Evolutionary conservation across 805 yeast genomes (phyloP), one percentile per base, ranked within the genome.

Genomic region (Grigorovia yakushimaensis): DNA sequence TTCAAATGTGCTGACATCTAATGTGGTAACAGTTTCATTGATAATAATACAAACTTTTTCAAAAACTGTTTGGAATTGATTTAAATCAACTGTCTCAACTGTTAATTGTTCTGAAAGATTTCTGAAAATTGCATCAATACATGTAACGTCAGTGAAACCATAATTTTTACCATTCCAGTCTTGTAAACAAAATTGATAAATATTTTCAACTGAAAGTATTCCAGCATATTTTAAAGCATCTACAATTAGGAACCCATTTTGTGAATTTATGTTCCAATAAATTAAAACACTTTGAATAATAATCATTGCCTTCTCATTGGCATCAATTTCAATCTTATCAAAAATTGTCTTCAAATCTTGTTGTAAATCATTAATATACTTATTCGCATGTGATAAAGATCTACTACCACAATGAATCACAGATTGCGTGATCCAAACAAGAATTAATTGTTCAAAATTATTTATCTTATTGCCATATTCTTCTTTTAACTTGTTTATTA

Each of bases 371-470:
- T 62, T 66, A 41, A 81, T 68, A 67, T 77, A 78, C 39, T 76
- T 77, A 50, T 76, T 77, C 37, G 82, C 81, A 57, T 84, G 88
- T 0, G 91, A 86, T 40, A 89, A 74, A 0, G 97, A 89, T 60
- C 97, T 76, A 42, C 88, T 82, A 13, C 98, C 97, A 49, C 88
- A 81, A 54, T 81, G 81, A 42, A 91, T 84, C 45, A 87, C 73
- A 0, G 83, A 72, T 58, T 86, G 91, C 56, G 82, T 73, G 13
- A 88, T 65, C 15, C 85, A 66, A 24, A 82, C 77, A 17, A 84
- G 69, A 36, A 82, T 62, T 47, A 82, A 72, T 55, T 67, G 65
- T 22, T 70, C 69, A 39, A 70, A 55, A 40, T 69, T 63, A 1
- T 61, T 61, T 20, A 69, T 72, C 9, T n/a, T 19, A 49, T 41